Evolutionary conservation across 441 rosid genomes (phyloP), one percentile per base, ranked within the genome.

Genomic region (Gossypium trilobum): DNA sequence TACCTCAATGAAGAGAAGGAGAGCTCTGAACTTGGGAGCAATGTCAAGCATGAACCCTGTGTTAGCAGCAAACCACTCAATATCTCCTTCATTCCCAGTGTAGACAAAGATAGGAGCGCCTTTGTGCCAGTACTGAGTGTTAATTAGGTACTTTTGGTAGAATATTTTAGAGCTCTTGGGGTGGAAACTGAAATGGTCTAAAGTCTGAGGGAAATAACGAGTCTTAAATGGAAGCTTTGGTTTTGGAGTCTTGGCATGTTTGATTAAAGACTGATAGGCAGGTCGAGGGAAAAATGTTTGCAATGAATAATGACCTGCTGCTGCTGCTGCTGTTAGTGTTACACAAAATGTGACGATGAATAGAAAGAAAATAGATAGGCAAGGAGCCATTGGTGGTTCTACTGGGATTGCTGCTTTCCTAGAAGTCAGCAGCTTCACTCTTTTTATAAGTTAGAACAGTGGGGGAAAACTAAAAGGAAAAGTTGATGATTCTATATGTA

Each of bases 11-110:
- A 90, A 90, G 74, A 90, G 86, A 52, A 90, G 79, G 76, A 87
- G 86, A 78, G 96, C 91, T 2, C 19, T 51, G 84, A 90, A 90
- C 83, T 83, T 88, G 71, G 96, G 93, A 82, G 93, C 91, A 82
- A 85, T 85, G 75, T 90, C 93, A 2, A 78, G 85, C 86, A 90
- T 74, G 81, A 90, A 88, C 29, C 93, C 93, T n/a, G 89, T 84
- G 77, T 90, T 90, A 52, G 87, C 77, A 74, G 96, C 93, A 82
- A 90, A 87, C 93, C 93, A 90, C 50, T 90, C 93, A 44, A 90
- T 85, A 79, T 88, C 84, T 61, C 93, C 96, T 84, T 90, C 93
- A 78, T 90, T 90, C 10, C 90, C 91, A 14, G 91, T 88, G 82
- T 88, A 90, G 33, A 87, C 93, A 23, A 88, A 90, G 80, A 90